Percentiles rank a stretch among this genome's conserved stretches.
Evolutionary conservation across 768 basidiomycete species (phyloP).

Genomic region (Harrya chromipes): DNA sequence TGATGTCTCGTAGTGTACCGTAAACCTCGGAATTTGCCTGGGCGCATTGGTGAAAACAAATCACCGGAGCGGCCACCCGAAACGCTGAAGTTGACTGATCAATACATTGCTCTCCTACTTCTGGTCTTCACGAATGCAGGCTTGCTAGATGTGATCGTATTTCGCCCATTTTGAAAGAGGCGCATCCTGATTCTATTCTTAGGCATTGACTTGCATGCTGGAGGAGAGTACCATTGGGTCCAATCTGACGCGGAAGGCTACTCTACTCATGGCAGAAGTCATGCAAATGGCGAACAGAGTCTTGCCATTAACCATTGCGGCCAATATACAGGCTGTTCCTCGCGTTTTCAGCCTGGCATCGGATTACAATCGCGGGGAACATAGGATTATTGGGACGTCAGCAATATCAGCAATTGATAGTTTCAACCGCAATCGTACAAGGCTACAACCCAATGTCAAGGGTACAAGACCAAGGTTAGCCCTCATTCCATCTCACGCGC

Average conservation of each 20-base stretch:
- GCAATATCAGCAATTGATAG: constrained; percentile 88
- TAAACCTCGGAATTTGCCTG: constrained; percentile 42
- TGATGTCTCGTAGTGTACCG: constrained; percentile 56
- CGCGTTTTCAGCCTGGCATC: constrained; percentile 82
- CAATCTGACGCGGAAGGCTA: constrained; percentile 84
- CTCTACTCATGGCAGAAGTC: constrained; percentile 86
- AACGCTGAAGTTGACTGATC: constrained; percentile 82
- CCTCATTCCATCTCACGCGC: background rate
- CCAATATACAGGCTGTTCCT: constrained; percentile 84
- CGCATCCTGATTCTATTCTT: constrained; percentile 1
- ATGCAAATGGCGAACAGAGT: constrained; percentile 86
- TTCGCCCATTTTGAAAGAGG: background rate
- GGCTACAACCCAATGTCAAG: constrained; percentile 60
- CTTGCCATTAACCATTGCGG: constrained; percentile 76
- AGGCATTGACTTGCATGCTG: constrained; percentile 86
- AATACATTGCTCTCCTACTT: constrained; percentile 85
- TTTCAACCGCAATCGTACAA: constrained; percentile 83
- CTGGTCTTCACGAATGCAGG: constrained; percentile 85
- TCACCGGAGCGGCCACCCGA: constrained; percentile 47
- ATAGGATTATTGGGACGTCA: constrained; percentile 79
- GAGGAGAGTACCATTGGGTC: constrained; percentile 75
- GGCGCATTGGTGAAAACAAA: constrained; percentile 33
- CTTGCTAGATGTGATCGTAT: constrained; percentile 69
- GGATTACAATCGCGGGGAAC: constrained; percentile 71
- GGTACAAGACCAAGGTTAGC: constrained; percentile 63